Percentiles rank a stretch among this genome's conserved stretches.
phyloP scores from a whole-genome alignment of 1,284 basidiomycete genomes.

The Cryptococcus maquisensis region DNA sequence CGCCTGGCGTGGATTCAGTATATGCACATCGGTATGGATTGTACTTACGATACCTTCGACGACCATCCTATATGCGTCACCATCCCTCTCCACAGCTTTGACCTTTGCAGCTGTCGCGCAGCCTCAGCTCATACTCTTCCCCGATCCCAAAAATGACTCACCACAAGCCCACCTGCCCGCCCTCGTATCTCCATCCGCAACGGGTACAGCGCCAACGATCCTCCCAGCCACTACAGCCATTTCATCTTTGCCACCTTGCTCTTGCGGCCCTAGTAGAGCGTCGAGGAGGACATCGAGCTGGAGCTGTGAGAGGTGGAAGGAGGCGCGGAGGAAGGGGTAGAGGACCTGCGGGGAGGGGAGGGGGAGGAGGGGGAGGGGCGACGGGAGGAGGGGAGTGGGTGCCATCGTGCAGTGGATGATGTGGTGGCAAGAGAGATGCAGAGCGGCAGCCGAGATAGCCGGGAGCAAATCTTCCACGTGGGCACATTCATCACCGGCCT shows the following conservation, averaged over 20 bases:
- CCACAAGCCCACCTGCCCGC: conserved; percentile 43
- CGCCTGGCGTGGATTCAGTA: conserved; percentile 11
- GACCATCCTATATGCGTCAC: conserved; percentile 18
- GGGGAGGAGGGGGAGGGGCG: conserved; percentile 37
- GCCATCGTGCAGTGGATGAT: no score
- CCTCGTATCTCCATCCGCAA: conserved; percentile 38
- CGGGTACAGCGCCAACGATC: conserved; percentile 37
- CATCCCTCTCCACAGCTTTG: conserved; percentile 30
- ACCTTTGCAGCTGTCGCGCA: conserved; percentile 33
- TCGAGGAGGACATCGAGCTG: conserved; percentile 33
- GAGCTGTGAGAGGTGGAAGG: conserved; percentile 22
- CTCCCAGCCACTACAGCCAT: conserved; percentile 9
- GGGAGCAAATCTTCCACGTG: no score
- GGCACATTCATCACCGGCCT: no score
- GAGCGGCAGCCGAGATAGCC: no score
- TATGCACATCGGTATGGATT: background rate
- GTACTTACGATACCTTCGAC: conserved; percentile 38
- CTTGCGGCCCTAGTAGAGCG: conserved; percentile 28
- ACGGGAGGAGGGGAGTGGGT: conserved; percentile 32
- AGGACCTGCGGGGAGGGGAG: conserved; percentile 38
- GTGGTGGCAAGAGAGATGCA: no score
- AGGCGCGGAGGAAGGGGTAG: conserved; percentile 33
- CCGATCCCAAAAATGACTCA: conserved; percentile 13
- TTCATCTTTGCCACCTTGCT: conserved; percentile 12
- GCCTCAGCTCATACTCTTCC: background rate